Evolutionary conservation across 2,329 filamentous ascomycete genomes (phyloP).

Genomic region (Trichophyton schoenleinii): DNA sequence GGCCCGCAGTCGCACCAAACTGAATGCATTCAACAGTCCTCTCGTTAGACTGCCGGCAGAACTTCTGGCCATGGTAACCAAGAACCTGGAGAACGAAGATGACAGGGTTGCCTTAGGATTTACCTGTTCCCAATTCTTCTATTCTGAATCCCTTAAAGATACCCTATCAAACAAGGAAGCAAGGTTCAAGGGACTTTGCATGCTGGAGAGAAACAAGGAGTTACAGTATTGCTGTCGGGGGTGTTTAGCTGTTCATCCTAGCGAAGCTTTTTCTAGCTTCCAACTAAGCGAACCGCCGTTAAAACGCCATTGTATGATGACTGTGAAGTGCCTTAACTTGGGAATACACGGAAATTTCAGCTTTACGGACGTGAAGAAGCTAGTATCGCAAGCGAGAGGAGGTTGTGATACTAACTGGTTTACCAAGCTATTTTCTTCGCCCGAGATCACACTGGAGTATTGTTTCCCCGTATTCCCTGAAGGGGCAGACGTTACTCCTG

Average conservation of each 20-base stretch:
- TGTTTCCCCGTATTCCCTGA: neutral
- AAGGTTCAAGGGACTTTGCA: neutral
- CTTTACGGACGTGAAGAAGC: neutral
- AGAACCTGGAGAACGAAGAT: neutral
- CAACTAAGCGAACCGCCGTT: neutral
- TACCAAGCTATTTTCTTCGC: neutral
- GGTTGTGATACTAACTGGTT: neutral
- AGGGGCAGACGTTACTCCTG: neutral
- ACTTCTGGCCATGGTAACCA: neutral
- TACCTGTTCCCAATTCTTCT: neutral
- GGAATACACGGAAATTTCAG: neutral
- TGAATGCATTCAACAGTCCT: neutral
- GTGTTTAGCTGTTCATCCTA: neutral
- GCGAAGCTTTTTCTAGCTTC: neutral
- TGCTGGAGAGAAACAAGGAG: neutral
- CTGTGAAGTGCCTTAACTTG: neutral
- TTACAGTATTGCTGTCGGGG: neutral
- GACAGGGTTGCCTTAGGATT: neutral
- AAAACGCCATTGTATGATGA: neutral
- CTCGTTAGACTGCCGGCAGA: neutral
- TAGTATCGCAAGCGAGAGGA: neutral
- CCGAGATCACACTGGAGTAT: neutral
- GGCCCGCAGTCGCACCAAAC: neutral
- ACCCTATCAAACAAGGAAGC: neutral
- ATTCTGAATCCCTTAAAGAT: neutral